Evolutionary conservation across 495 filamentous ascomycete genomes (phyloP).

Genomic region (Margaritispora aquatica): DNA sequence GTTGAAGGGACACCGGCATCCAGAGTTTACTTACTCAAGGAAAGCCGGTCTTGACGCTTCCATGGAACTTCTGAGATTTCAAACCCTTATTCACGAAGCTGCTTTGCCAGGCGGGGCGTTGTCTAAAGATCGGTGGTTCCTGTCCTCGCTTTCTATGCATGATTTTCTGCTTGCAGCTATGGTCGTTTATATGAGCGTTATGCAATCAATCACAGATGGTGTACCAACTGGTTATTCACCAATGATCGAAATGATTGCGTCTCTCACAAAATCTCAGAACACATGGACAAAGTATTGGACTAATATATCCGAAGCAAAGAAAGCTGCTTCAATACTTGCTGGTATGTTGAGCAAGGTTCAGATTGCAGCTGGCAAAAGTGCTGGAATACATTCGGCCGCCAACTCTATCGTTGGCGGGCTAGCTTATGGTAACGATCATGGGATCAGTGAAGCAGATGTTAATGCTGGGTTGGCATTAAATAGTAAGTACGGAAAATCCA

Average conservation of each 20-base stretch:
- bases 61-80: slow-evolving; percentile 50
- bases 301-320: slow-evolving; percentile 28
- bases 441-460: not conserved
- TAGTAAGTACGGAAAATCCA: not conserved
- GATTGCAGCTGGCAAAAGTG: not conserved
- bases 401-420: not conserved
- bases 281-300: slow-evolving; percentile 29
- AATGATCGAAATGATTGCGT: slow-evolving; percentile 24
- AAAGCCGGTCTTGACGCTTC: slow-evolving; percentile 62
- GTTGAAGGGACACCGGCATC: slow-evolving; percentile 44
- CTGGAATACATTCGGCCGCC: not conserved
- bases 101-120: slow-evolving; percentile 34
- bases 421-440: not conserved
- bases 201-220: slow-evolving; percentile 25
- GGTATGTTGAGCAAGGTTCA: slow-evolving; percentile 32
- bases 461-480: not conserved
- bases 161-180: slow-evolving; percentile 44
- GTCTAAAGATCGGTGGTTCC: slow-evolving; percentile 34
- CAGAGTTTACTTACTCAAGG: slow-evolving; percentile 62
- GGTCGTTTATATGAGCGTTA: slow-evolving; percentile 36
- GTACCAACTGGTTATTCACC: not conserved
- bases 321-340: slow-evolving; percentile 32
- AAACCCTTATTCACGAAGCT: slow-evolving; percentile 32
- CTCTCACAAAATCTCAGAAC: slow-evolving; percentile 33
- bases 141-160: slow-evolving; percentile 35